Conservation (phyloP, 768 basidiomycete species). For the Peribolospora baueri region DNA sequence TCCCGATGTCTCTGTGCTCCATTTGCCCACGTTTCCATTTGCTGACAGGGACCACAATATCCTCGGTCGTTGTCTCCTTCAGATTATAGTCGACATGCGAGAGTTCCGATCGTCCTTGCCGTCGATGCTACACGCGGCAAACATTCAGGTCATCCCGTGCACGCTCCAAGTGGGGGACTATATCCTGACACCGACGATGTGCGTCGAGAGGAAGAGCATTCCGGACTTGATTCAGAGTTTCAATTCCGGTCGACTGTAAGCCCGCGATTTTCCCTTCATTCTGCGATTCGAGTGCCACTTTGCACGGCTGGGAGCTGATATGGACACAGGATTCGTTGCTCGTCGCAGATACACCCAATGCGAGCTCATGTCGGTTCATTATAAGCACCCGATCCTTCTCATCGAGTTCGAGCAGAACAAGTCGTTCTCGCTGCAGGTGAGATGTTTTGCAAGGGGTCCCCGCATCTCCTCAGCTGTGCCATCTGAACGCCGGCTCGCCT, state of each 20-base stretch:
- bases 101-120: constrained; percentile 87
- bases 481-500: background rate
- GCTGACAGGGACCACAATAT: background rate
- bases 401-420: constrained; percentile 98
- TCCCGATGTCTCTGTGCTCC: background rate
- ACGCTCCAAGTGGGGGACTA: constrained; percentile 92
- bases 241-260: constrained; percentile 76
- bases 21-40: no score
- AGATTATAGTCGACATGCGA: constrained; percentile 92
- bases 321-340: background rate
- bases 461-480: background rate
- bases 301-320: background rate
- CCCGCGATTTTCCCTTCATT: constrained; percentile 7
- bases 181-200: constrained; percentile 79
- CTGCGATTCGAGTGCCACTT: background rate
- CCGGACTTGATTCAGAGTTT: constrained; percentile 82
- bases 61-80: background rate
- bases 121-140: constrained; percentile 60
- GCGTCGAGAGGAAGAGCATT: constrained; percentile 84
- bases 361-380: constrained; percentile 86
- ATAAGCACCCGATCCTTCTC: constrained; percentile 73
- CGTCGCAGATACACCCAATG: constrained; percentile 68
- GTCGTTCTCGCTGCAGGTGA: constrained; percentile 66
- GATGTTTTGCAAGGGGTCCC: constrained; percentile 11
- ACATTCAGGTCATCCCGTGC: constrained; percentile 57